Evolutionary conservation across 768 basidiomycete species (phyloP), one percentile per base, ranked within the genome.

Genomic region (Kwoniella sp.): DNA sequence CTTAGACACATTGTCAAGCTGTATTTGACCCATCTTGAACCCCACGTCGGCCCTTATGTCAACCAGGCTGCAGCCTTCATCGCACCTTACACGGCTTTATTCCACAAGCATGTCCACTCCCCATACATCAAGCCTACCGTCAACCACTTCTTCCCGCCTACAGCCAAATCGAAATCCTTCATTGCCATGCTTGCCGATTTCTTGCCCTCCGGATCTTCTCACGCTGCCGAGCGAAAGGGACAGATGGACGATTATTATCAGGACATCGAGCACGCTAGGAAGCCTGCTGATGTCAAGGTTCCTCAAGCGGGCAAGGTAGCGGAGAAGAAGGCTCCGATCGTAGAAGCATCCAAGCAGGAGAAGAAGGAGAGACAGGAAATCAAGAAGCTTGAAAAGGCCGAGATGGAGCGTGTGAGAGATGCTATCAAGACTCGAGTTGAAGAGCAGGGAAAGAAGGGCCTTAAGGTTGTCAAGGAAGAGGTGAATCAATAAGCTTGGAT

Each of bases 171-270:
- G 2, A 64, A 65, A 46, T 68, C 68, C 3, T 76, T 76, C 64
- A 65, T 70, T 57, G n/a, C 68, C 19, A 62, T 76, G 61, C 68
- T 76, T 22, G 54, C 74, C 30, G 74, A 76, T 50, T 72, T 73
- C 50, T 46, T 76, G 4, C 74, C 74, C 19, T 47, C 48, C 22
- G 69, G 72, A 29, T 47, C 40, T 22, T 48, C 62, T 15, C 52
- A 68, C 60, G 62, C 59, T 17, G 70, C 63, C 36, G 65, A 70
- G 49, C 52, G 47, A 29, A 70, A 60, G 54, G 74, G 66, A 17
- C 57, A 47, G 29, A 69, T 74, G 68, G 56, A 67, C 37, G 65
- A 65, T 26, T 67, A 70, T 40, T 70, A 70, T 30, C 49, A 65
- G 12, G 60, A 71, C 13, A 50, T 72, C n/a, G 66, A 68, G 29